Conservation (phyloP, 345 rosid genomes). For the Salix arbutifolia region DNA sequence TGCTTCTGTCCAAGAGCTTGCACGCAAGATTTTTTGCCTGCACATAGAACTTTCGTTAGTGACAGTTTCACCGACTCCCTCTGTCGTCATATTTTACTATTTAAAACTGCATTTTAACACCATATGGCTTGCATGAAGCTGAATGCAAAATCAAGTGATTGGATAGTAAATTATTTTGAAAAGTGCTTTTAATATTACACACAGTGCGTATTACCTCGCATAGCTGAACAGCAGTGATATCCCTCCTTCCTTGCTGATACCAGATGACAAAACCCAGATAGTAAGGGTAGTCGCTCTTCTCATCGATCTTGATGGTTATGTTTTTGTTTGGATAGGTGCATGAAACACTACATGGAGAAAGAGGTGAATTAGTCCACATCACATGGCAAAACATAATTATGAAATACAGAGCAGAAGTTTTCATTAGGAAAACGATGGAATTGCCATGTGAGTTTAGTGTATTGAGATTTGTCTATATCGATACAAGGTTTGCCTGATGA, state of each 20-base stretch:
- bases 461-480: too few species aligned
- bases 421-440: neutral
- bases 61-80: neutral
- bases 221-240: slow-evolving; percentile 66
- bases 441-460: too few species aligned
- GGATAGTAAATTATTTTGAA: neutral
- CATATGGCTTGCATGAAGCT: neutral
- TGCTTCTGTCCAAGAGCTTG: slow-evolving; percentile 50
- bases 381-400: neutral
- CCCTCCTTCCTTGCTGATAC: slow-evolving; percentile 65
- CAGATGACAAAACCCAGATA: slow-evolving; percentile 57
- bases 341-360: slow-evolving; percentile 39
- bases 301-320: slow-evolving; percentile 62
- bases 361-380: slow-evolving; percentile 10
- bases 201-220: slow-evolving; percentile 46
- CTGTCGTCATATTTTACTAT: neutral
- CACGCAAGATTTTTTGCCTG: slow-evolving; percentile 51
- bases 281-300: slow-evolving; percentile 56
- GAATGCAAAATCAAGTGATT: neutral
- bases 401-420: neutral
- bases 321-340: slow-evolving; percentile 61
- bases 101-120: neutral
- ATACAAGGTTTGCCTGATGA: too few species aligned
- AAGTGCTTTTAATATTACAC: neutral
- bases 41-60: slow-evolving; percentile 4